phyloP scores from a whole-genome alignment of 202 grass and related monocot species.

The Miscanthus sacchariflorus region DNA sequence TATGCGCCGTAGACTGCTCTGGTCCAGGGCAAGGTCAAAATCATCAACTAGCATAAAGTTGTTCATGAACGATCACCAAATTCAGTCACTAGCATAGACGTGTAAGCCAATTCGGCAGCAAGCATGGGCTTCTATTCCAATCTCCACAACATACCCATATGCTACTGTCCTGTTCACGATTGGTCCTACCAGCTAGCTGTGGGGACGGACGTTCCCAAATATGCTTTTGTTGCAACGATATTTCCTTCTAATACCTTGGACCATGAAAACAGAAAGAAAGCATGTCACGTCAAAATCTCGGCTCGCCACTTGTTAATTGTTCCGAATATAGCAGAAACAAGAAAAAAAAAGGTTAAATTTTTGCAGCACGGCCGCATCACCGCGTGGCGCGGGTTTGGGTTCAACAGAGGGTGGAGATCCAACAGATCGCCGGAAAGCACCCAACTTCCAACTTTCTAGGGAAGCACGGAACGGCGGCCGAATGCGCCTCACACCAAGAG shows the following conservation, averaged over 20 bases:
- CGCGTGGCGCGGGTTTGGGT: too few relatives aligned
- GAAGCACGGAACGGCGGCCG: not conserved
- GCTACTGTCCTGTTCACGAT: not conserved
- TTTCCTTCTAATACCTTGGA: too few relatives aligned
- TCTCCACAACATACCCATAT: not conserved
- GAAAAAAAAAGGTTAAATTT: too few relatives aligned
- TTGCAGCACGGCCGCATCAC: too few relatives aligned
- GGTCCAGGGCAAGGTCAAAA: not conserved
- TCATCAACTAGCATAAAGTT: not conserved
- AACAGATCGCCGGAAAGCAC: not conserved
- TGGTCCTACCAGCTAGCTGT: not conserved
- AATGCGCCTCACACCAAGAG: not conserved
- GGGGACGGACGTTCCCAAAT: constrained; percentile 24
- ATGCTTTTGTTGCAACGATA: not conserved
- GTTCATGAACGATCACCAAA: constrained; percentile 9
- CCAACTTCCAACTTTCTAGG: not conserved
- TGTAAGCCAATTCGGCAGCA: not conserved
- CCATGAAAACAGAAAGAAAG: too few relatives aligned
- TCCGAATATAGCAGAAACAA: too few relatives aligned
- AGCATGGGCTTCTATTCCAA: not conserved
- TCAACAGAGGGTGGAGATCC: too few relatives aligned
- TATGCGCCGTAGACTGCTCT: not conserved
- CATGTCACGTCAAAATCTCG: too few relatives aligned
- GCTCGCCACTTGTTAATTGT: too few relatives aligned
- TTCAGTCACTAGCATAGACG: not conserved